phyloP scores from a whole-genome alignment of 2,329 filamentous ascomycete genomes.

The Talaromyces albobiverticillius region DNA sequence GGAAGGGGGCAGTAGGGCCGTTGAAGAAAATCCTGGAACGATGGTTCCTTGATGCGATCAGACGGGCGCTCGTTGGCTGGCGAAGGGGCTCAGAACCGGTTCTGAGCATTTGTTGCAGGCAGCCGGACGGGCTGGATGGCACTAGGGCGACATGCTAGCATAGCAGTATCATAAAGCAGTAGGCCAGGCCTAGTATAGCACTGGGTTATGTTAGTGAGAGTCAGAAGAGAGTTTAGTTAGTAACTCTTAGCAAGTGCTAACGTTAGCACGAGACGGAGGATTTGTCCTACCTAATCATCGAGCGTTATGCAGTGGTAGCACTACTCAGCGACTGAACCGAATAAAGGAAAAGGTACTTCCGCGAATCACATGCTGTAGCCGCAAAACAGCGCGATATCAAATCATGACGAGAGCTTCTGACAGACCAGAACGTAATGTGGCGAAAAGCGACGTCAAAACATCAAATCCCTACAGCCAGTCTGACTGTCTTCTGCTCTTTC shows the following conservation, averaged over 20 bases:
- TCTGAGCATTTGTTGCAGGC: constrained; percentile 9
- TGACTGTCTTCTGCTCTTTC: too few species aligned
- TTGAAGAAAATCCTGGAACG: not conserved
- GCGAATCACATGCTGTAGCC: too few species aligned
- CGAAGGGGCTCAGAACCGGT: constrained; percentile 12
- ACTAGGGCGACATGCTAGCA: constrained; percentile 6
- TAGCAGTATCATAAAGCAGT: not conserved
- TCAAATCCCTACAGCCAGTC: too few species aligned
- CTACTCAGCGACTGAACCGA: too few species aligned
- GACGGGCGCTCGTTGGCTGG: constrained; percentile 13
- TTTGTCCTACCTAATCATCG: too few species aligned
- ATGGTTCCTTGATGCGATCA: constrained; percentile 1
- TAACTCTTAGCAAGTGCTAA: too few species aligned
- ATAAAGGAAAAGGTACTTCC: not conserved
- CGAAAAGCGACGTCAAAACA: not conserved
- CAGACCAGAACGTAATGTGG: not conserved
- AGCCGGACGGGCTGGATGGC: constrained; percentile 1
- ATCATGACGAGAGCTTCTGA: not conserved
- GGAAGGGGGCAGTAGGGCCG: not conserved
- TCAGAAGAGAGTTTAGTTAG: too few species aligned
- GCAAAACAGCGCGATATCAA: constrained; percentile 7
- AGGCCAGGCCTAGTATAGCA: not conserved
- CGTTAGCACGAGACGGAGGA: not conserved
- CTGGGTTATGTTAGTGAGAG: too few species aligned
- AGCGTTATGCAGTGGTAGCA: too few species aligned